Evolutionary conservation across 2,329 filamentous ascomycete genomes (phyloP).

Genomic region (Pseudogymnoascus sp.): DNA sequence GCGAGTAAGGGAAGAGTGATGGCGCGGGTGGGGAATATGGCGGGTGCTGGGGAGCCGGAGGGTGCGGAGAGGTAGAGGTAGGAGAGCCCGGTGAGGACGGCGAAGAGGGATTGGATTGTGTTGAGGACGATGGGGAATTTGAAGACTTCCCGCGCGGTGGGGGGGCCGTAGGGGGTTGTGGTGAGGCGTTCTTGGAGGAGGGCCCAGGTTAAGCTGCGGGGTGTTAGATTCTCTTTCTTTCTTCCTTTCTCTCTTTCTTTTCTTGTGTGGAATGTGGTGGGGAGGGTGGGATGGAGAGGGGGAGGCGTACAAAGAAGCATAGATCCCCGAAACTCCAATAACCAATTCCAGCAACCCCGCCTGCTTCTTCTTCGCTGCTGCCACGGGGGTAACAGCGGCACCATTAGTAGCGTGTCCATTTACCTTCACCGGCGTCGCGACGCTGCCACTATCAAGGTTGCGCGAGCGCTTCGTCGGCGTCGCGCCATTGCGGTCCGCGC

Average conservation of each 20-base stretch:
- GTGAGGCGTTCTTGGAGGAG: slow-evolving; percentile 96
- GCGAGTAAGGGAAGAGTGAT: slow-evolving; percentile 75
- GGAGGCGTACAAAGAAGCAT: slow-evolving; percentile 77
- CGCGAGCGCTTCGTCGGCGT: slow-evolving; percentile 28
- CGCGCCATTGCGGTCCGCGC: slow-evolving; percentile 31
- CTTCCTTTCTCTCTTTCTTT: no score
- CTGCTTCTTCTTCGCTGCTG: slow-evolving; percentile 35
- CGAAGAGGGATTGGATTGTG: slow-evolving; percentile 88
- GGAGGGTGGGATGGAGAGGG: neutral
- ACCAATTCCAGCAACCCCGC: slow-evolving; percentile 68
- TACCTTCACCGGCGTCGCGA: slow-evolving; percentile 11
- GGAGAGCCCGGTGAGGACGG: slow-evolving; percentile 69
- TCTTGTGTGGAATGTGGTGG: neutral
- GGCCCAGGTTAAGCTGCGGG: slow-evolving; percentile 76
- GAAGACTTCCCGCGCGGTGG: slow-evolving; percentile 63
- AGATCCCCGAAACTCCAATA: slow-evolving; percentile 89
- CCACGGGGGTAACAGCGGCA: slow-evolving; percentile 23
- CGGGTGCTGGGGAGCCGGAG: slow-evolving; percentile 40
- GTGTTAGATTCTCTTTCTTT: slow-evolving; percentile 1
- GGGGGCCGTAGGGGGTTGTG: slow-evolving; percentile 73
- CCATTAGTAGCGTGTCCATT: slow-evolving; percentile 20
- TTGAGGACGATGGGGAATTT: slow-evolving; percentile 93
- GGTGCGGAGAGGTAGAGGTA: slow-evolving; percentile 68
- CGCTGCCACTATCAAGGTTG: slow-evolving; percentile 27
- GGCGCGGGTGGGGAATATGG: slow-evolving; percentile 67